phyloP scores from a whole-genome alignment of 73 alveolate genomes.

The Halteria grandinella region DNA sequence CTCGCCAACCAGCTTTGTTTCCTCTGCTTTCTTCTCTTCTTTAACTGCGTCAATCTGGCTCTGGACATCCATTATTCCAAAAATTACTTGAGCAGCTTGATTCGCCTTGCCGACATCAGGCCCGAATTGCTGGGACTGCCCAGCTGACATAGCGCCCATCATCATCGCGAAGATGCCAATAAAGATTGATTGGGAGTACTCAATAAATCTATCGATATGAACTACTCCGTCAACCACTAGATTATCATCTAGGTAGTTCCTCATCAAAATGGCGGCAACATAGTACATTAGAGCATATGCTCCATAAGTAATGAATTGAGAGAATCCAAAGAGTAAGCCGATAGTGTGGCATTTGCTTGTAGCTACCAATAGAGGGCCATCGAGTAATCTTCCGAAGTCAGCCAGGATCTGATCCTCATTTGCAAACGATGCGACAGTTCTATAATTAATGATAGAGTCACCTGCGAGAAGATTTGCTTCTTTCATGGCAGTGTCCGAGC shows the following conservation, averaged over 20 bases:
- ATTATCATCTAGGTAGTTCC: conserved; percentile 62
- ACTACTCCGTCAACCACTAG: conserved; percentile 51
- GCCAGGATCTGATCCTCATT: conserved; percentile 77
- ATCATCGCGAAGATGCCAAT: conserved; percentile 78
- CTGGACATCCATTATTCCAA: conserved; percentile 61
- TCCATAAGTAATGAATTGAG: conserved; percentile 73
- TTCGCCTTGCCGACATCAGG: conserved; percentile 85
- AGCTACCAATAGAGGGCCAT: conserved; percentile 42
- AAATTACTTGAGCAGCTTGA: conserved; percentile 76
- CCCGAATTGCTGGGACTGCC: conserved; percentile 77
- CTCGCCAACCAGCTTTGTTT: conserved; percentile 80
- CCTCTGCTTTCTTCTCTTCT: conserved; percentile 50
- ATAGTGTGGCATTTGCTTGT: conserved; percentile 64
- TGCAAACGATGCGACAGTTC: conserved; percentile 87
- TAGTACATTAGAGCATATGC: conserved; percentile 79
- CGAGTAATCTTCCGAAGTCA: conserved; percentile 61
- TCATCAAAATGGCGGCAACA: conserved; percentile 77
- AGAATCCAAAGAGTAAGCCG: conserved; percentile 85
- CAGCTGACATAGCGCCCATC: conserved; percentile 83
- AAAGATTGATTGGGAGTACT: conserved; percentile 61
- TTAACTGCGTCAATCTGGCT: conserved; percentile 56
- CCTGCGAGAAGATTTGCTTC: conserved; percentile 84
- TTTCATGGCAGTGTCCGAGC: conserved; percentile 75
- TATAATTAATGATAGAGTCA: conserved; percentile 83
- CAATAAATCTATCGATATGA: conserved; percentile 27